Conservation (phyloP, 305 asterid species). For the Petunia hybrid region DNA sequence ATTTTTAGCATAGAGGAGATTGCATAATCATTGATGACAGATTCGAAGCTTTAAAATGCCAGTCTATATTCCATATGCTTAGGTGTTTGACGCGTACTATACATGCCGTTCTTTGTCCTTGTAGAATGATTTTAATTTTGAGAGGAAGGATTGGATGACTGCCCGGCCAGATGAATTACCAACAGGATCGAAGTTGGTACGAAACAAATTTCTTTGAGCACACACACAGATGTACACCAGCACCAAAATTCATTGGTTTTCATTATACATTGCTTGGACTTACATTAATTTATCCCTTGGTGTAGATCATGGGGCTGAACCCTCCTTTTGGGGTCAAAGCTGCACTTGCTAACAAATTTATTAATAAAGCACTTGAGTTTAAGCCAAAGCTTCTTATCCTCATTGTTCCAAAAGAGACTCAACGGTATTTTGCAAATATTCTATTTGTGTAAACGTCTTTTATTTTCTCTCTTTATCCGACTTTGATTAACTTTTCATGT, state of each 20-base stretch:
- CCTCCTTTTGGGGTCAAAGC: constrained; percentile 95
- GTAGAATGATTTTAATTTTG: constrained; percentile 67
- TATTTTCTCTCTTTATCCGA: constrained; percentile 18
- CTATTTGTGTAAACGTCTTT: constrained; percentile 18
- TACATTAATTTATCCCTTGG: constrained; percentile 32
- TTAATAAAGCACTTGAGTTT: constrained; percentile 85
- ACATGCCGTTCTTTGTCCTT: constrained; percentile 26
- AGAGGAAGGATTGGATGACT: constrained; percentile 60
- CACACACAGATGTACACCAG: constrained; percentile 23
- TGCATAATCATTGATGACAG: constrained; percentile 12
- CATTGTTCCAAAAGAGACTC: constrained; percentile 77
- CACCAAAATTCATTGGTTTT: not conserved
- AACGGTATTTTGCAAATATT: constrained; percentile 48
- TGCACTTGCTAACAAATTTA: constrained; percentile 74
- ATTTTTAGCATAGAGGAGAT: not conserved
- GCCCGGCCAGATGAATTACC: constrained; percentile 48
- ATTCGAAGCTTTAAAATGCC: not conserved
- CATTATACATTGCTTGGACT: constrained; percentile 19
- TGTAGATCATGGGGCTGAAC: constrained; percentile 94
- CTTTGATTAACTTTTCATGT: constrained; percentile 28
- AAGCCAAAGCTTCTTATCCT: constrained; percentile 91
- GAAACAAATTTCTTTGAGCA: constrained; percentile 30
- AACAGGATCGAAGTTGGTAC: constrained; percentile 49
- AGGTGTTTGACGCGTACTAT: not conserved
- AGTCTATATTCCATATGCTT: not conserved